Percentiles rank a stretch among this genome's conserved stretches.
Conservation (phyloP, 768 basidiomycete genomes). For the Russula sp. region DNA sequence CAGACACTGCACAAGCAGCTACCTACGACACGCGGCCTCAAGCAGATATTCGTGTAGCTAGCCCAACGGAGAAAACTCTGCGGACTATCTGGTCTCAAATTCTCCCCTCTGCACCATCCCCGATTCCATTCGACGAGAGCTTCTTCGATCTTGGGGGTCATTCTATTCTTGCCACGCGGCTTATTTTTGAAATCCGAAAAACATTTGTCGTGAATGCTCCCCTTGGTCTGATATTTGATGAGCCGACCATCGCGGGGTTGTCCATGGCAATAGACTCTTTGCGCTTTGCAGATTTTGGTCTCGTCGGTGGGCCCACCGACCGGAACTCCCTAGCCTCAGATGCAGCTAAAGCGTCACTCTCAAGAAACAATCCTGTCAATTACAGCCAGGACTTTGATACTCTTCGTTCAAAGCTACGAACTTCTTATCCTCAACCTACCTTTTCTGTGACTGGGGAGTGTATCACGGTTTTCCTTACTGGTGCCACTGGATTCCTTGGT, state of each 20-base stretch:
- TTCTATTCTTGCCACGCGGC: slow-evolving; percentile 94
- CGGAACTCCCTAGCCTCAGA: background rate
- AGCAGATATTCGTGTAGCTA: slow-evolving; percentile 36
- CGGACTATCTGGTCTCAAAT: slow-evolving; percentile 80
- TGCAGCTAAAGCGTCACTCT: background rate
- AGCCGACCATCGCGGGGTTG: slow-evolving; percentile 77
- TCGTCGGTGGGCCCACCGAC: slow-evolving; percentile 37
- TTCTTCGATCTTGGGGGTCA: slow-evolving; percentile 99
- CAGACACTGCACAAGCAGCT: slow-evolving; percentile 77
- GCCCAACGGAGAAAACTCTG: slow-evolving; percentile 73
- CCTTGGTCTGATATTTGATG: slow-evolving; percentile 84
- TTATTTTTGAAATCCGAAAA: slow-evolving; percentile 96
- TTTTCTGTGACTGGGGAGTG: slow-evolving; percentile 46
- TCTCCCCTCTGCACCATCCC: slow-evolving; percentile 69
- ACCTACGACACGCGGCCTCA: slow-evolving; percentile 37
- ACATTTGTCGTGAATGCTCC: slow-evolving; percentile 87
- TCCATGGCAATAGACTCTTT: slow-evolving; percentile 71
- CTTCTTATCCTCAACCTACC: slow-evolving; percentile 57
- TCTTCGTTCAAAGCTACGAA: slow-evolving; percentile 51
- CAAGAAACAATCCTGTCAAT: background rate
- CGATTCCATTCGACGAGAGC: slow-evolving; percentile 83
- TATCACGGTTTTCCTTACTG: slow-evolving; percentile 88
- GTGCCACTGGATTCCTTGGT: slow-evolving; percentile 95
- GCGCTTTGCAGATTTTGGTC: slow-evolving; percentile 74
- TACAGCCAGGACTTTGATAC: slow-evolving; percentile 70